phyloP scores from a whole-genome alignment of 805 yeast species.

The Lipomyces kockii region DNA sequence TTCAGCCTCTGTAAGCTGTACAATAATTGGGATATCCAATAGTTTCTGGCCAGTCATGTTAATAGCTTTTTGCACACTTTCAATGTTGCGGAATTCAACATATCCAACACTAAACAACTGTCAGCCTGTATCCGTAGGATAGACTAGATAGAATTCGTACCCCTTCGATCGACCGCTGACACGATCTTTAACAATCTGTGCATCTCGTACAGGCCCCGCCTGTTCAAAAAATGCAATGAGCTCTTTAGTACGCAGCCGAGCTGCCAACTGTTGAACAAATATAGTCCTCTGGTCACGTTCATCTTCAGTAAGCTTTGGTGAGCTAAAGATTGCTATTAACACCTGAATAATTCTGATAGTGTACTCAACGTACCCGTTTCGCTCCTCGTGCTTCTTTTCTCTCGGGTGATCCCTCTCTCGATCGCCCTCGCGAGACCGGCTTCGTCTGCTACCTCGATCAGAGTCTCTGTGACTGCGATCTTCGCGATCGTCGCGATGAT shows the following conservation, averaged over 20 bases:
- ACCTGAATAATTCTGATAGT: background rate
- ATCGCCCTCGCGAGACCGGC: slow-evolving; percentile 9
- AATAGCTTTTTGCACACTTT: slow-evolving; percentile 43
- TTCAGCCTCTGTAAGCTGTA: slow-evolving; percentile 45
- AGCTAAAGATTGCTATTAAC: slow-evolving; percentile 12
- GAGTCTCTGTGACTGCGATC: slow-evolving; percentile 3
- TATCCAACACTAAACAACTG: slow-evolving; percentile 41
- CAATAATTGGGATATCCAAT: slow-evolving; percentile 46
- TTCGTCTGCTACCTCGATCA: slow-evolving; percentile 11
- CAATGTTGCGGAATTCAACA: slow-evolving; percentile 44
- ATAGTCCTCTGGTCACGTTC: slow-evolving; percentile 46
- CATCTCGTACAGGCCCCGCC: slow-evolving; percentile 45
- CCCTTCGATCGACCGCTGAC: slow-evolving; percentile 45
- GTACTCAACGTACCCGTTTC: slow-evolving; percentile 2
- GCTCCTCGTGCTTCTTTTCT: slow-evolving; percentile 7
- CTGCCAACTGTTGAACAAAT: slow-evolving; percentile 47
- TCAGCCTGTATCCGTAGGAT: background rate
- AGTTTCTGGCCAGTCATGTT: slow-evolving; percentile 44
- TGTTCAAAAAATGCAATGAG: slow-evolving; percentile 44
- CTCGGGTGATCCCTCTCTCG: slow-evolving; percentile 9
- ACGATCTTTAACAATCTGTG: slow-evolving; percentile 46
- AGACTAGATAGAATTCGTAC: slow-evolving; percentile 21
- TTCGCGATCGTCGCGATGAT: slow-evolving; percentile 13
- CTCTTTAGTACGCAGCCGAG: slow-evolving; percentile 43
- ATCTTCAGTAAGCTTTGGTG: slow-evolving; percentile 38